Percentiles rank a stretch among this genome's conserved stretches.
phyloP scores from a whole-genome alignment of 2,329 filamentous ascomycete genomes.

The Pleomassaria siparia region DNA sequence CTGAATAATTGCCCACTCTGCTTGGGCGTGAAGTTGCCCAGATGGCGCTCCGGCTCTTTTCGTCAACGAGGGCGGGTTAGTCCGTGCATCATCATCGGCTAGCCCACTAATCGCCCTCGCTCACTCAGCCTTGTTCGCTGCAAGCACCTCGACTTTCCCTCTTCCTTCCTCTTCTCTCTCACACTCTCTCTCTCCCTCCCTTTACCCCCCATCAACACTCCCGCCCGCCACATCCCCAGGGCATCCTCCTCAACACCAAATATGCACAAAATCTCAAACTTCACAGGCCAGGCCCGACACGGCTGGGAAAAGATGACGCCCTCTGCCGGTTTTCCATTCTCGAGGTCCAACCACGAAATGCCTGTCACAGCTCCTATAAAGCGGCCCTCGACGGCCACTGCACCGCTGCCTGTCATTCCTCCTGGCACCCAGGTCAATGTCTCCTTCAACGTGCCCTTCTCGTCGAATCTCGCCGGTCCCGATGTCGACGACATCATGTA shows the following conservation, averaged over 20 bases:
- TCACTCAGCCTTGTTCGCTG: conserved; percentile 17
- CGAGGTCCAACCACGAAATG: conserved; percentile 60
- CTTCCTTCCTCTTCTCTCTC: conserved; percentile 13
- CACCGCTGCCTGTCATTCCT: conserved; percentile 63
- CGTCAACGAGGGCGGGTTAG: not conserved
- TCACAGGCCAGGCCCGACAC: conserved; percentile 66
- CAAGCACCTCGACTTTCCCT: conserved; percentile 17
- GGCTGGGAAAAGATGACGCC: conserved; percentile 69
- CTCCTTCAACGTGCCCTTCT: conserved; percentile 96
- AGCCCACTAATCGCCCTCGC: conserved; percentile 6
- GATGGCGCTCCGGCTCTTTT: not conserved
- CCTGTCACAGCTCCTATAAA: conserved; percentile 55
- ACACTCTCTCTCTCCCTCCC: conserved; percentile 8
- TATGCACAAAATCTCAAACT: conserved; percentile 71
- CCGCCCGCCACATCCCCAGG: conserved; percentile 29
- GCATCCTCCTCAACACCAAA: conserved; percentile 25
- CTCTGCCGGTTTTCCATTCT: conserved; percentile 63
- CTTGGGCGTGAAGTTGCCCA: too few species aligned
- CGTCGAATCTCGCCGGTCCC: conserved; percentile 86
- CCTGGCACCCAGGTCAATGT: conserved; percentile 82
- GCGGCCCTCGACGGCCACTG: conserved; percentile 53
- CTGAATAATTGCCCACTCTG: too few species aligned
- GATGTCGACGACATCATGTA: conserved; percentile 94
- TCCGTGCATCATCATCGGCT: not conserved
- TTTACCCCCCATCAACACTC: conserved; percentile 12